Base-by-base conservation (phyloP, 2,329 filamentous ascomycete genomes). In the Emmonsiellopsis sp. region DNA sequence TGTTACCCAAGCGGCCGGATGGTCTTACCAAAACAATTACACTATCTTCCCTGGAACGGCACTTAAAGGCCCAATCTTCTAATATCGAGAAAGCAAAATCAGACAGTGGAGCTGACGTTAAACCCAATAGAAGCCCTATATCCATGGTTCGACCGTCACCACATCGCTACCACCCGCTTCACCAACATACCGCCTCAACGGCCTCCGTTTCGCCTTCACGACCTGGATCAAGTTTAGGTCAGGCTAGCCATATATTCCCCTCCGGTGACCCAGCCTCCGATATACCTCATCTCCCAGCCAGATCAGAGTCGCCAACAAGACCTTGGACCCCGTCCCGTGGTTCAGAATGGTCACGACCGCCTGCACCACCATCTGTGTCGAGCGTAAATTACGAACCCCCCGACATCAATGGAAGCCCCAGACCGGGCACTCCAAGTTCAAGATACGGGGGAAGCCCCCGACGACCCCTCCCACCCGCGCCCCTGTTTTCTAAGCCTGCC, bases 341-440 rank as follows among this genome's bases (percentile, higher is more conserved):
- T 20, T 76, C 76, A 2, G 87, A 91, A 56, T 89, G 87, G 70
- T 70, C 79, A 31, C 80, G 87, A 50, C 86, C 87, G 7, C 85
- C 89, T 37, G 45, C 46, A 3, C 20, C 20, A 2, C 81, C 87
- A 1, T 71, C 70, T 0, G 65, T 68, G 1, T 81, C 84, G 0
- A 83, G 77, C 59, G 75, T 85, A 26, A 79, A 83, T 3, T 97
- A 93, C 69, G 93, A 97, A 69, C 89, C 90, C 0, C 79, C 85
- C 20, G 91, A 96, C 62, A 72, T 97, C 55, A 92, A 97, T 64
- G 93, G 93, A 48, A 91, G 83, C 57, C 91, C 93, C 6, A 77
- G 93, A 55, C 92, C 93, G 1, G 92, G 92, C 5, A 96, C 92
- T 0, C 90, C 92, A 1, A 90, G 90, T 0, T 92, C 89, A 2